phyloP scores from a whole-genome alignment of 805 yeast species.

The Grigorovia transvaalensis region DNA sequence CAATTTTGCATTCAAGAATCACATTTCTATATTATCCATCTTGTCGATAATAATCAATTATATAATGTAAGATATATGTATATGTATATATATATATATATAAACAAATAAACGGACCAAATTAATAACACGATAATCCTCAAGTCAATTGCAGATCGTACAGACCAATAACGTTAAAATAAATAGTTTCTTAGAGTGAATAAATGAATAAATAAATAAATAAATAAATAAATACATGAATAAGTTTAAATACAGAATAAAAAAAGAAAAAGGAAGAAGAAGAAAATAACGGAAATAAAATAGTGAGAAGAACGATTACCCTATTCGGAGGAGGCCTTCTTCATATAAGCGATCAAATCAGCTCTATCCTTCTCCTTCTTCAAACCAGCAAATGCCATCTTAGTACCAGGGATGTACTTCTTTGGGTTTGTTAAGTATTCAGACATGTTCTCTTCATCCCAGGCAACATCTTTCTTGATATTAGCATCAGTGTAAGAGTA shows the following conservation, averaged over 20 bases:
- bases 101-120: neutral
- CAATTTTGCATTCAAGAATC: neutral
- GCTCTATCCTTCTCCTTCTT: constrained; percentile 99
- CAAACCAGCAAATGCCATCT: constrained; percentile 99
- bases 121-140: neutral
- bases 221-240: neutral
- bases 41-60: neutral
- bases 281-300: neutral
- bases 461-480: constrained; percentile 85
- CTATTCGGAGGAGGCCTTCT: constrained; percentile 42
- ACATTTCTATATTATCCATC: neutral
- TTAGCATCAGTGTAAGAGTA: constrained; percentile 97
- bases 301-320: neutral
- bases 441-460: constrained; percentile 82
- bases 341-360: constrained; percentile 85
- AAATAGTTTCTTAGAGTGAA: neutral
- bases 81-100: neutral
- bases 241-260: neutral
- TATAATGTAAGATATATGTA: neutral
- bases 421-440: constrained; percentile 98
- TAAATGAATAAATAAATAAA: neutral
- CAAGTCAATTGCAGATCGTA: too few species aligned
- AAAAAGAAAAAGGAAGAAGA: neutral
- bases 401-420: constrained; percentile 99
- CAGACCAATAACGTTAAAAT: too few species aligned